phyloP scores from a whole-genome alignment of 2,329 filamentous ascomycete species.

The Cyanodermella asteris region DNA sequence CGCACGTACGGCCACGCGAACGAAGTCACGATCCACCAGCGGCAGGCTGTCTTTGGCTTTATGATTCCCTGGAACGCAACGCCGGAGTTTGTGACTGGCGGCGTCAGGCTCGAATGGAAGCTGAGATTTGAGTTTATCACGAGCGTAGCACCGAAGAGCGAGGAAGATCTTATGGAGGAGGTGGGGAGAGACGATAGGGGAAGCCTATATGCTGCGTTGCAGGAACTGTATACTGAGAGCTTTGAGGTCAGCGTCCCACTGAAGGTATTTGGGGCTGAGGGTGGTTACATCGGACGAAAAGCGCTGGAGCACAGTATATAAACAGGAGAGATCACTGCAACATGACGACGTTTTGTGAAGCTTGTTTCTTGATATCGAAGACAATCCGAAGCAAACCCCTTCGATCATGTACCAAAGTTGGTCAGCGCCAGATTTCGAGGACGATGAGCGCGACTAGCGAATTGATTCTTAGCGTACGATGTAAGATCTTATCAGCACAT shows the following conservation, averaged over 20 bases:
- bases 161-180: conserved; percentile 46
- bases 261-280: conserved; percentile 53
- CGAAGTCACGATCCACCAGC: conserved; percentile 64
- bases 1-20: conserved; percentile 58
- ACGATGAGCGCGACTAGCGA: no score
- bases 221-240: conserved; percentile 63
- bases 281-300: no score
- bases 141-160: conserved; percentile 25
- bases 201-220: conserved; percentile 52
- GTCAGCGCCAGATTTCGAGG: no score
- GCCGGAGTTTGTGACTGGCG: conserved; percentile 79
- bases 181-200: conserved; percentile 61
- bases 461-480: no score
- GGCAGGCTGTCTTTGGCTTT: conserved; percentile 57
- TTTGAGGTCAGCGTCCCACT: conserved; percentile 78
- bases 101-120: conserved; percentile 72
- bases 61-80: conserved; percentile 68
- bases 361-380: no score
- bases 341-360: no score
- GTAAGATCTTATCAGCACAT: no score
- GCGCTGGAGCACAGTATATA: no score
- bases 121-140: conserved; percentile 85
- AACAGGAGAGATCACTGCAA: no score
- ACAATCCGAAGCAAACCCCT: no score
- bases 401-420: no score